phyloP scores from a whole-genome alignment of 768 basidiomycete genomes.

The Pholiota molesta region DNA sequence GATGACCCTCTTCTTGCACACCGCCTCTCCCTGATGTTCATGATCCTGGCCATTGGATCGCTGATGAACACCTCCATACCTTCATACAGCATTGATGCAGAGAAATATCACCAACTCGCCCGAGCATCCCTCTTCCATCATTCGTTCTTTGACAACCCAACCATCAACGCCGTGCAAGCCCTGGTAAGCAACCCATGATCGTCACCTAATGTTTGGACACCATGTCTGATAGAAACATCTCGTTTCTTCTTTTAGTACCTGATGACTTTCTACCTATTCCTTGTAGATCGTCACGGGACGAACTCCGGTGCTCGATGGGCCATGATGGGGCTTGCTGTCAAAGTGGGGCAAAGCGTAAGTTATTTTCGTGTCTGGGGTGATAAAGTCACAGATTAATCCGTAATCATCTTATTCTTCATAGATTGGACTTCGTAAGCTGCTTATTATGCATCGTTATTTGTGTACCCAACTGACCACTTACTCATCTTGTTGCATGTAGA shows the following conservation, averaged over 20 bases:
- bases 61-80: conserved; percentile 59
- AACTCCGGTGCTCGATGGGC: conserved; percentile 68
- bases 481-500: conserved; percentile 40
- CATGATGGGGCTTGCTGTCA: conserved; percentile 70
- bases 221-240: neutral
- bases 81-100: conserved; percentile 67
- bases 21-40: conserved; percentile 65
- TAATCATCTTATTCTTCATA: conserved; percentile 24
- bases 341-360: conserved; percentile 71
- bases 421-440: conserved; percentile 69
- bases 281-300: conserved; percentile 69
- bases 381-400: conserved; percentile 12
- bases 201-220: neutral
- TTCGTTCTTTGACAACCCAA: conserved; percentile 69
- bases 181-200: conserved; percentile 44
- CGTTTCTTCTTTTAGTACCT: conserved; percentile 46
- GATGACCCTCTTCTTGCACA: conserved; percentile 60
- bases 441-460: neutral
- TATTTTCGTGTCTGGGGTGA: conserved; percentile 13
- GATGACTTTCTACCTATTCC: conserved; percentile 72
- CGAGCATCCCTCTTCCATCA: conserved; percentile 66
- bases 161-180: conserved; percentile 67
- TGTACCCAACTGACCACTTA: conserved; percentile 3
- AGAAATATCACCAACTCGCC: conserved; percentile 70
- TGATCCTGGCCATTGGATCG: conserved; percentile 67